A percentile compares a stretch with the other conserved stretches of the same genome.
phyloP scores from a whole-genome alignment of 208 protist species.

The Acanthamoeba culbertsoni region DNA sequence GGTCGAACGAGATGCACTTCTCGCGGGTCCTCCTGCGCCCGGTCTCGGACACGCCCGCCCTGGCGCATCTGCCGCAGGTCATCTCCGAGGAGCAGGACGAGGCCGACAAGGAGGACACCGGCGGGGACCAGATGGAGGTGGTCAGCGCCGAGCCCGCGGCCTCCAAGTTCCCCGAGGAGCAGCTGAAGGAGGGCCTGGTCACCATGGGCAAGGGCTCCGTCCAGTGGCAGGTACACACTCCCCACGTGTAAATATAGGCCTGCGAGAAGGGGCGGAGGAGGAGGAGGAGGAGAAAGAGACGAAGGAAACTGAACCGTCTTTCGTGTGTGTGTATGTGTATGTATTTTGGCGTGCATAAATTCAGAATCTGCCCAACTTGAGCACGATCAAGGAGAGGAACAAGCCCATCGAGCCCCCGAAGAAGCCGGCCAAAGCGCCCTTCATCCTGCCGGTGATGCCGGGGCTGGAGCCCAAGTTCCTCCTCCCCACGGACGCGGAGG shows the following conservation, averaged over 20 bases:
- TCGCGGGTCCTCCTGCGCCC: constrained; percentile 47
- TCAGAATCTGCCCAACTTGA: constrained; percentile 57
- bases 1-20: constrained; percentile 74
- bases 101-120: background rate
- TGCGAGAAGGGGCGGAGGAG: too few species aligned
- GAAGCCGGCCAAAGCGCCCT: constrained; percentile 71
- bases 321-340: background rate
- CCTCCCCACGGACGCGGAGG: background rate
- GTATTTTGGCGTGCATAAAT: background rate
- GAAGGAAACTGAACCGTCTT: background rate
- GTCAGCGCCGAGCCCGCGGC: background rate
- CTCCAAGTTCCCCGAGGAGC: background rate
- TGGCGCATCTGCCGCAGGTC: constrained; percentile 37
- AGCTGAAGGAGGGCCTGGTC: background rate
- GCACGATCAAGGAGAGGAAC: constrained; percentile 75
- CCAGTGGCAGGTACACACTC: constrained; percentile 25
- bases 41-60: background rate
- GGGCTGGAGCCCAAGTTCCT: constrained; percentile 70
- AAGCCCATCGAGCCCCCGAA: constrained; percentile 66
- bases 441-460: constrained; percentile 71
- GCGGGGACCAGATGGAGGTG: constrained; percentile 9
- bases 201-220: constrained; percentile 1
- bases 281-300: too few species aligned
- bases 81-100: constrained; percentile 33
- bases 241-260: too few species aligned